Evolutionary conservation across 257 asterid genomes (phyloP).

Genomic region (Linderniella brevidens): DNA sequence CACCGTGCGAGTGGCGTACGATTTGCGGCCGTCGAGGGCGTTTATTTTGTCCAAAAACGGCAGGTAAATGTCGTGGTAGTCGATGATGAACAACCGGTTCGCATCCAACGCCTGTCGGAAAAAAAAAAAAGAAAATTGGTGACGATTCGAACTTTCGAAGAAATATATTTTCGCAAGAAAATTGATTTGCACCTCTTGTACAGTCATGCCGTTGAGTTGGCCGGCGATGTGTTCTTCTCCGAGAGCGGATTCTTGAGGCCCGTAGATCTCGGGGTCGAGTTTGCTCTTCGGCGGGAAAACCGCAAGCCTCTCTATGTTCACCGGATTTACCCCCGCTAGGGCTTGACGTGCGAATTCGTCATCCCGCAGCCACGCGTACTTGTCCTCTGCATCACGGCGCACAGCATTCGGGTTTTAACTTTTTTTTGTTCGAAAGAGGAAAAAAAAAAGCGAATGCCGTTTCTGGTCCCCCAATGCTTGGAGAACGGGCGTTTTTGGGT

Average conservation of each 20-base stretch:
- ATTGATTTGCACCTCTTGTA: slow-evolving; percentile 46
- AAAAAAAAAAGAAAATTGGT: background rate
- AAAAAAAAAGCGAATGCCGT: too few species aligned
- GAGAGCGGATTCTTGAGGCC: slow-evolving; percentile 73
- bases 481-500: too few species aligned
- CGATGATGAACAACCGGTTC: slow-evolving; percentile 55
- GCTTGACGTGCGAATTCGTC: slow-evolving; percentile 92
- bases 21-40: slow-evolving; percentile 74
- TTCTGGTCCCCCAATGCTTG: too few species aligned
- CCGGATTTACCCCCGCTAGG: slow-evolving; percentile 86
- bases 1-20: slow-evolving; percentile 79
- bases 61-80: slow-evolving; percentile 70
- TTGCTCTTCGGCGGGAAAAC: slow-evolving; percentile 69
- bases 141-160: background rate
- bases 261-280: slow-evolving; percentile 66
- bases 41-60: slow-evolving; percentile 72
- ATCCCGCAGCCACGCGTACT: slow-evolving; percentile 83
- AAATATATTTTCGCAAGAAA: background rate
- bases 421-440: too few species aligned
- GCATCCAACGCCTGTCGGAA: slow-evolving; percentile 57
- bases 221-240: slow-evolving; percentile 68
- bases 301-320: slow-evolving; percentile 57
- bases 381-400: slow-evolving; percentile 49
- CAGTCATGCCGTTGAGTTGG: slow-evolving; percentile 66
- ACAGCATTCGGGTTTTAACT: too few species aligned